phyloP scores from a whole-genome alignment of 2,329 filamentous ascomycete genomes.

The Helotiales sp. region DNA sequence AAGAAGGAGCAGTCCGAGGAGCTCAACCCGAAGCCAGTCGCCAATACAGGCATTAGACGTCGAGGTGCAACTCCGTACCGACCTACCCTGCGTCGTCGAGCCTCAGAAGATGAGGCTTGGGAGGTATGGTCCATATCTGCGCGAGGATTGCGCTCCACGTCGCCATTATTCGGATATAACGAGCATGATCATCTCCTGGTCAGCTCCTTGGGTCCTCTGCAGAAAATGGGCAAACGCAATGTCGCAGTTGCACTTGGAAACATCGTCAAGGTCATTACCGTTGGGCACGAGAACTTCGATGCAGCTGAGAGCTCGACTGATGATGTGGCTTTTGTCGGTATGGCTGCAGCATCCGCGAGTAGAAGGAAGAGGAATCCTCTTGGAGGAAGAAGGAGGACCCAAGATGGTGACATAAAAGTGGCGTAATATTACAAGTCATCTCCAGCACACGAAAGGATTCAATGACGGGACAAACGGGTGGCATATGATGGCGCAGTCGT shows the following conservation, averaged over 20 bases:
- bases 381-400: conserved; percentile 4
- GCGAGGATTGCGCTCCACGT: conserved; percentile 39
- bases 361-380: conserved; percentile 20
- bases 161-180: conserved; percentile 21
- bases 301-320: conserved; percentile 23
- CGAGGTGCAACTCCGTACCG: conserved; percentile 7
- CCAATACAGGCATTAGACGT: conserved; percentile 27
- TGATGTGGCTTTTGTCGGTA: conserved; percentile 29
- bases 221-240: conserved; percentile 60
- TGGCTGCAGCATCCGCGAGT: conserved; percentile 17
- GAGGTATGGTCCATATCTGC: conserved; percentile 53
- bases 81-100: background rate
- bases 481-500: background rate
- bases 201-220: conserved; percentile 63
- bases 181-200: conserved; percentile 58
- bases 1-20: conserved; percentile 27
- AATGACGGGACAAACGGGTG: background rate
- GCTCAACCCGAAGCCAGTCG: background rate
- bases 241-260: conserved; percentile 73
- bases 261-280: conserved; percentile 67
- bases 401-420: no score
- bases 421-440: background rate
- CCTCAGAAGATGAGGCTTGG: conserved; percentile 42
- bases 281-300: conserved; percentile 66
- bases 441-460: background rate